A percentile compares a stretch with the other conserved stretches of the same genome.
phyloP scores from a whole-genome alignment of 352 stramenopile species.

The Globisporangium cylindrosporum region DNA sequence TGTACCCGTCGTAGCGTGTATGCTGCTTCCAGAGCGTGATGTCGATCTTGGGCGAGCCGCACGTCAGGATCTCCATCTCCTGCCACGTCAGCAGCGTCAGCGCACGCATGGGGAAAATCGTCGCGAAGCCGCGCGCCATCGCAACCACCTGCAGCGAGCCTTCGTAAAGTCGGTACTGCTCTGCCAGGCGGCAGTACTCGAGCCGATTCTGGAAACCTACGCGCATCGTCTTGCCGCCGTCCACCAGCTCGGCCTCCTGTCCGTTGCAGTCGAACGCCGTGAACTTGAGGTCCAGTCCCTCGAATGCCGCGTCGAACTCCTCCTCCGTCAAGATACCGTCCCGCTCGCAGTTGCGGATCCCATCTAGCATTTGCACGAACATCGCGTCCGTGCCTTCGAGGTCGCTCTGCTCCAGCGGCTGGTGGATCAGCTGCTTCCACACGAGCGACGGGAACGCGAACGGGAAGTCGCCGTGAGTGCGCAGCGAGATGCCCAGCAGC shows the following conservation, averaged over 20 bases:
- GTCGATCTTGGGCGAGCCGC: conserved; percentile 90
- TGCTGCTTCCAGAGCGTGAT: conserved; percentile 83
- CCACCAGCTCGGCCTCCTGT: conserved; percentile 78
- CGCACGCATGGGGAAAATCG: conserved; percentile 81
- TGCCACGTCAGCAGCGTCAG: conserved; percentile 88
- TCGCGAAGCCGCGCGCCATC: conserved; percentile 81
- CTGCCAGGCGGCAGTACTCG: conserved; percentile 79
- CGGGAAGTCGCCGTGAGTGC: conserved; percentile 90
- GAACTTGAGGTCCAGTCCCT: conserved; percentile 74
- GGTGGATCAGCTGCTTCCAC: conserved; percentile 90
- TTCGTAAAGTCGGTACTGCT: conserved; percentile 81
- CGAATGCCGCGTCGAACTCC: conserved; percentile 78
- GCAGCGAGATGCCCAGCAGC: conserved; percentile 92
- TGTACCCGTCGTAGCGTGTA: conserved; percentile 89
- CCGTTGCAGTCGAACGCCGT: conserved; percentile 84
- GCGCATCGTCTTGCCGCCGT: conserved; percentile 52
- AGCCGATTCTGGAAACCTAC: conserved; percentile 86
- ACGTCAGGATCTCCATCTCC: conserved; percentile 90
- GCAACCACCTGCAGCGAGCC: conserved; percentile 62
- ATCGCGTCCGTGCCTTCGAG: conserved; percentile 89
- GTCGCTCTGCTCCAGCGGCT: conserved; percentile 78
- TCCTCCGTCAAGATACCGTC: conserved; percentile 78
- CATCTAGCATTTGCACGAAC: conserved; percentile 88
- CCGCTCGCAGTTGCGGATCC: conserved; percentile 77
- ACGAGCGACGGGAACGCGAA: conserved; percentile 92